Evolutionary conservation across 2,329 filamentous ascomycete genomes (phyloP), one percentile per base, ranked within the genome.

Genomic region (Diplodia seriata): DNA sequence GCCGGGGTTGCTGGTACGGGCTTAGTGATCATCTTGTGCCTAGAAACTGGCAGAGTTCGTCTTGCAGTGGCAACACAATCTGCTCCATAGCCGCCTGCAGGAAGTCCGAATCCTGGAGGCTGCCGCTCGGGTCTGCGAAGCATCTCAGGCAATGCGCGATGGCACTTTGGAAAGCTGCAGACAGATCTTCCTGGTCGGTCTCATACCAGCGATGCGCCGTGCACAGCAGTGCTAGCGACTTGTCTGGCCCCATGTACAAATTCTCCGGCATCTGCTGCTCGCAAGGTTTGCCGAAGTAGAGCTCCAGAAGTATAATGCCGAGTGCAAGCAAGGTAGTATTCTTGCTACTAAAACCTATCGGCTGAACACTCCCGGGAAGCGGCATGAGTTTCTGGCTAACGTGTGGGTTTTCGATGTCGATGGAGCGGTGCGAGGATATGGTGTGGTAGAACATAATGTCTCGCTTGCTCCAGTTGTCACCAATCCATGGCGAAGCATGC

Each of bases 401-500:
- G 57, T 78, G 77, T 31, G 77, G 76, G 50, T 73, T 74, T 12
- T 77, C 73, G 50, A 76, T 70, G 20, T 79, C 76, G 12, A 78
- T 66, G 1, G 70, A 66, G 7, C 71, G 73, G 26, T 70, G 53
- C 9, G 69, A 61, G 1, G 68, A 67, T 20, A 70, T 72, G n/a
- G 53, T 66, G 54, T 70, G 73, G 56, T 77, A 73, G 64, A 79
- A 79, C 5, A 75, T 38, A 29, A 79, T 77, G 53, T 79, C 76
- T 59, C 73, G 75, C 9, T 74, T 71, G 14, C 72, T 71, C 76
- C 77, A 79, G 15, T 77, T 72, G 49, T 76, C 74, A 4, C 70
- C 71, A 8, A 79, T 74, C 77, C 77, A 79, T 2, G 76, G 76
- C 1, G 77, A 79, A 0, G 76, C 74, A 63, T 78, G 75, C 9